Conservation (phyloP, 345 rosid genomes). For the Mercurialis annua region DNA sequence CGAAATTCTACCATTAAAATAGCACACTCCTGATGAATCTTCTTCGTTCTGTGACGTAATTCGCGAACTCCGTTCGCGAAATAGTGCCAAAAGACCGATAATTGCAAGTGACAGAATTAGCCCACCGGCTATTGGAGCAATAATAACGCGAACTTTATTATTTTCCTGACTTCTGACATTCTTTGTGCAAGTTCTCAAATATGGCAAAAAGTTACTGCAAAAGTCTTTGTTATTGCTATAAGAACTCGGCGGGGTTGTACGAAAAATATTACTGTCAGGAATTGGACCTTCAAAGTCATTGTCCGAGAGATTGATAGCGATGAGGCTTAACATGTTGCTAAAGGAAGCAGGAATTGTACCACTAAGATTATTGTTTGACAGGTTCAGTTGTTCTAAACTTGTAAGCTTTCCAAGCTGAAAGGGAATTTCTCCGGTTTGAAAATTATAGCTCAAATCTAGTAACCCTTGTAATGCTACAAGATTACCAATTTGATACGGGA, state of each 20-base stretch:
- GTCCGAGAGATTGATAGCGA: slow-evolving; percentile 28
- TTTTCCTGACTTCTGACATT: slow-evolving; percentile 4
- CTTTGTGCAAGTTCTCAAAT: slow-evolving; percentile 24
- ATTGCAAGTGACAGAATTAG: slow-evolving; percentile 12
- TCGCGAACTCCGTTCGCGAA: not conserved
- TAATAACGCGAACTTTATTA: not conserved
- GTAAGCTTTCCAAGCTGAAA: slow-evolving; percentile 30
- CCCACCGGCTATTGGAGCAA: slow-evolving; percentile 18
- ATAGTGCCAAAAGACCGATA: slow-evolving; percentile 15
- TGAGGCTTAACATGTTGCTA: slow-evolving; percentile 30
- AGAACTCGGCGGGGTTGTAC: slow-evolving; percentile 12
- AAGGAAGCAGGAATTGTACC: slow-evolving; percentile 37
- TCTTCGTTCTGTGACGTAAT: not conserved
- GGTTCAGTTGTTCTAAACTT: slow-evolving; percentile 28
- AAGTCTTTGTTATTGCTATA: slow-evolving; percentile 33
- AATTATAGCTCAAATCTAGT: slow-evolving; percentile 41
- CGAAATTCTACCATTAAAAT: slow-evolving; percentile 17
- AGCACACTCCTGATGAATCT: not conserved
- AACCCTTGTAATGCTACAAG: slow-evolving; percentile 25
- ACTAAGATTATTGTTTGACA: slow-evolving; percentile 35
- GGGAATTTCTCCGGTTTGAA: slow-evolving; percentile 36
- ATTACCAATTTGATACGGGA: slow-evolving; percentile 34
- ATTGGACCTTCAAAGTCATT: slow-evolving; percentile 43
- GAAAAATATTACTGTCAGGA: slow-evolving; percentile 32
- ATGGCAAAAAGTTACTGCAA: slow-evolving; percentile 23